A percentile compares a stretch with the other conserved stretches of the same genome.
Evolutionary conservation across 306 rosid species (phyloP).

Genomic region (Ochetophila trinervis): DNA sequence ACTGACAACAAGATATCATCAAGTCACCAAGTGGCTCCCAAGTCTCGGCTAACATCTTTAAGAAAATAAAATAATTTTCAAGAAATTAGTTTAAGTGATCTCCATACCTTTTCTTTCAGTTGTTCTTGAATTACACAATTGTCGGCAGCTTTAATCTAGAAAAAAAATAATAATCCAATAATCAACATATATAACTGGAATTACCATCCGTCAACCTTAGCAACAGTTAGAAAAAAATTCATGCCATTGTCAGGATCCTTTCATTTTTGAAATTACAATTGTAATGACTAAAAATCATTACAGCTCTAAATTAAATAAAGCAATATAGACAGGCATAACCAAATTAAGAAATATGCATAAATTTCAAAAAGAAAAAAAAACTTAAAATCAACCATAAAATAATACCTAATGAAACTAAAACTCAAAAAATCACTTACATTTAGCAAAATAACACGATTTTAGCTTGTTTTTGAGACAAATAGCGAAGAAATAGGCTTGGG

Average conservation of each 20-base stretch:
- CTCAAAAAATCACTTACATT: no score
- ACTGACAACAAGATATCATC: conserved; percentile 42
- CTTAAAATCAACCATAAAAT: no score
- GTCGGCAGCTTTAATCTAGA: conserved; percentile 90
- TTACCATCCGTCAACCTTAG: no score
- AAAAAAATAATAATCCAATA: conserved; percentile 28
- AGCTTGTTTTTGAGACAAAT: no score
- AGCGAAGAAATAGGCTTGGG: no score
- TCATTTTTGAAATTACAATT: no score
- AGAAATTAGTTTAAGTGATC: conserved; percentile 12
- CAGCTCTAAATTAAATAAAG: not conserved
- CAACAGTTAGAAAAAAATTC: no score
- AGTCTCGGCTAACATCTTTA: not conserved
- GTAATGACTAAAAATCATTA: not conserved
- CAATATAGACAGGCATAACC: not conserved
- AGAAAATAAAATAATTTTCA: conserved; percentile 2
- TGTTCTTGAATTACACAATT: conserved; percentile 93
- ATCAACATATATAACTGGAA: no score
- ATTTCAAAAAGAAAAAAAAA: no score
- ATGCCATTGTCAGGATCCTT: not conserved
- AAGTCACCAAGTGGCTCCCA: conserved; percentile 22
- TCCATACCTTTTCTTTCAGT: conserved; percentile 73
- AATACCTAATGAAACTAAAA: no score
- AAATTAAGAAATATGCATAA: no score
- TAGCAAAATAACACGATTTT: no score